phyloP scores from a whole-genome alignment of 169 alveolate species.

The Cyclospora cayetanensis region DNA sequence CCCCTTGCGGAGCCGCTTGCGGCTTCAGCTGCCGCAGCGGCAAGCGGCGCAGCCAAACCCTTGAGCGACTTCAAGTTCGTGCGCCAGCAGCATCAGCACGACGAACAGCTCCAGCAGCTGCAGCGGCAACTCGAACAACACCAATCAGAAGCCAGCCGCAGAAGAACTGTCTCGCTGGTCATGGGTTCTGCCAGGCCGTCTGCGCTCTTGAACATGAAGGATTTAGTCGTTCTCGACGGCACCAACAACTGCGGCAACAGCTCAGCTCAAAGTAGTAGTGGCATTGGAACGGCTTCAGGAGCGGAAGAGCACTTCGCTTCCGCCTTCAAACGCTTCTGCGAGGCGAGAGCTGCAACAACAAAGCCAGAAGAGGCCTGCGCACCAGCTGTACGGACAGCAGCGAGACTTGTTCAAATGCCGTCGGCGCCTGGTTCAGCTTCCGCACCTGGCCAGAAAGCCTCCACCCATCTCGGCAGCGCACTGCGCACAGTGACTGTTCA shows the following conservation, averaged over 20 bases:
- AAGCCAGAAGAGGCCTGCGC: neutral
- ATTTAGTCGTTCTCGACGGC: too few relatives aligned
- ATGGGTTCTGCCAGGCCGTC: neutral
- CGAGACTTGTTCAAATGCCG: too few relatives aligned
- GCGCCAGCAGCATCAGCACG: neutral
- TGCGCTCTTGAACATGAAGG: neutral
- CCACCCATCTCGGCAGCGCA: too few relatives aligned
- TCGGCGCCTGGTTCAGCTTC: neutral
- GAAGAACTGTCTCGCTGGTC: neutral
- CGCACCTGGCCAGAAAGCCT: neutral
- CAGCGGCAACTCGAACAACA: neutral
- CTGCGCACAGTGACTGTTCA: slow-evolving; percentile 2
- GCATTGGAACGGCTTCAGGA: neutral
- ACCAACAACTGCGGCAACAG: slow-evolving; percentile 11
- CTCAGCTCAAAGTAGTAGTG: neutral
- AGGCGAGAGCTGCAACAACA: neutral
- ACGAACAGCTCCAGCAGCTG: neutral
- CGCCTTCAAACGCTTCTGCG: slow-evolving; percentile 28
- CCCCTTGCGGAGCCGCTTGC: neutral
- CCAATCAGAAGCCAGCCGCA: neutral
- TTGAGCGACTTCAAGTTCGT: neutral
- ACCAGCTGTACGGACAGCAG: too few relatives aligned
- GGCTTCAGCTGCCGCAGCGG: neutral
- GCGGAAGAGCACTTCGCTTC: slow-evolving; percentile 17
- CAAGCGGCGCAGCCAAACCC: neutral